Evolutionary conservation across 768 basidiomycete genomes (phyloP).

Genomic region (Gloeostereum incarnatum): DNA sequence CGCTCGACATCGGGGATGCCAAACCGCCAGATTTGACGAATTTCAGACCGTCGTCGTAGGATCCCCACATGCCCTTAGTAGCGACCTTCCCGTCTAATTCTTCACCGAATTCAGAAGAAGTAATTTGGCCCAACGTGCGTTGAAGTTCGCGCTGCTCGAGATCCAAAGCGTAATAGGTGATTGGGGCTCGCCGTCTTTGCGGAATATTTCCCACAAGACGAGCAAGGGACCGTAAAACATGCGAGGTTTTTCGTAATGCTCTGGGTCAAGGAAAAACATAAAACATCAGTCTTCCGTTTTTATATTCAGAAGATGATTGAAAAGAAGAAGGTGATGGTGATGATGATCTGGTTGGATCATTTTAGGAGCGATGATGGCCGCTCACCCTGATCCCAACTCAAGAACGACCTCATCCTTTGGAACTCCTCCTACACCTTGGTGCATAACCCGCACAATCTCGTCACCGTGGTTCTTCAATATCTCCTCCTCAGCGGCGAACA

Average conservation of each 20-base stretch:
- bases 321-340: constrained; percentile 1
- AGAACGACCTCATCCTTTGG: constrained; percentile 52
- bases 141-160: constrained; percentile 81
- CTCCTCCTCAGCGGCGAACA: constrained; percentile 82
- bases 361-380: no score
- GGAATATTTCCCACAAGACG: constrained; percentile 33
- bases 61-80: constrained; percentile 82
- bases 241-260: constrained; percentile 82
- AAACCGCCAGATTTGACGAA: constrained; percentile 66
- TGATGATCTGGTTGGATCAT: no score
- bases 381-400: constrained; percentile 94
- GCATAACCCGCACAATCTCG: constrained; percentile 72
- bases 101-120: constrained; percentile 50
- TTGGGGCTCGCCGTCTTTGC: no score
- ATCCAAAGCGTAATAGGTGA: constrained; percentile 89
- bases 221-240: constrained; percentile 68
- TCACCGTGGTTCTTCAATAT: constrained; percentile 66
- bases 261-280: constrained; percentile 26
- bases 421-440: constrained; percentile 26
- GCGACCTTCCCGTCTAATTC: constrained; percentile 63
- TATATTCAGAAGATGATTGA: constrained; percentile 6
- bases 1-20: constrained; percentile 12
- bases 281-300: constrained; percentile 6
- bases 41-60: constrained; percentile 82
- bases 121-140: constrained; percentile 66